Conservation (phyloP, 1,284 basidiomycete species). For the Sporisorium reilianum region DNA sequence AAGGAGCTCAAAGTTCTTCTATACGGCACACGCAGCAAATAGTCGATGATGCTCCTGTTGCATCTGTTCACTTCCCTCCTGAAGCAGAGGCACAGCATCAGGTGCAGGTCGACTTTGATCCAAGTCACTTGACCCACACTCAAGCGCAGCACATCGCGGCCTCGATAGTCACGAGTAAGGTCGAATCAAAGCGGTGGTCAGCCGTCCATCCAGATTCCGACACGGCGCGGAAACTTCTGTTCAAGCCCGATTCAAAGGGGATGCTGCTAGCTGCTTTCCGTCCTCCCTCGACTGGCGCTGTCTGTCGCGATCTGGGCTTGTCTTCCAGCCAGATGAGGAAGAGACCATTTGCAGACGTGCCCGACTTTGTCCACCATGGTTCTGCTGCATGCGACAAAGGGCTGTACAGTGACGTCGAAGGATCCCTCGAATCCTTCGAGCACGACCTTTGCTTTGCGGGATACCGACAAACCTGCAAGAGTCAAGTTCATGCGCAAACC, state of each 20-base stretch:
- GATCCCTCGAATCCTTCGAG: constrained; percentile 10
- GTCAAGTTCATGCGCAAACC: neutral
- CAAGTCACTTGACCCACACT: neutral
- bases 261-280: neutral
- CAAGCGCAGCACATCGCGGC: constrained; percentile 17
- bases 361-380: constrained; percentile 15
- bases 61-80: neutral
- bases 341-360: neutral
- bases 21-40: neutral
- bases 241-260: neutral
- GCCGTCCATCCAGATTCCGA: constrained; percentile 12
- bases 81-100: neutral
- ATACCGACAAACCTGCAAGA: constrained; percentile 6
- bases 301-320: constrained; percentile 20
- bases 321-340: constrained; percentile 5
- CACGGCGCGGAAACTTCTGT: too few relatives aligned
- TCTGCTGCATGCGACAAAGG: neutral
- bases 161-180: constrained; percentile 1
- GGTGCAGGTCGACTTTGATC: constrained; percentile 20
- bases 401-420: neutral
- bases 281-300: constrained; percentile 6
- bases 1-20: neutral
- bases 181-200: constrained; percentile 5
- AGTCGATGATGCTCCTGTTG: too few relatives aligned
- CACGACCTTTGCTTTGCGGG: constrained; percentile 21